Percentiles rank a stretch among this genome's conserved stretches.
Conservation (phyloP, 805 yeast genomes). For the Pichia californica region DNA sequence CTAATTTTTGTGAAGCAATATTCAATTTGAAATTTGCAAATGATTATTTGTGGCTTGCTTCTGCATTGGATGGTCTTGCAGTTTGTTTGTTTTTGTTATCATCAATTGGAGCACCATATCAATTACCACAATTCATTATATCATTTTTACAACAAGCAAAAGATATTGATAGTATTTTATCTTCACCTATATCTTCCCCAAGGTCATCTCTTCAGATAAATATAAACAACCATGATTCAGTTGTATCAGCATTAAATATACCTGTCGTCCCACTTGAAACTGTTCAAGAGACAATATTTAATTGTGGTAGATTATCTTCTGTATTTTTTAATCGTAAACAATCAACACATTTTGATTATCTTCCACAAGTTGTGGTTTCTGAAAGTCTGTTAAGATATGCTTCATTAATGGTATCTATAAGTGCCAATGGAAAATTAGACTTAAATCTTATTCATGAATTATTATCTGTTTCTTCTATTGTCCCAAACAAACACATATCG, state of each 20-base stretch:
- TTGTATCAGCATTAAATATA: constrained; percentile 6
- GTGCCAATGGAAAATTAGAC: constrained; percentile 43
- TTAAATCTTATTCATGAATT: constrained; percentile 36
- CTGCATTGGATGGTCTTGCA: constrained; percentile 77
- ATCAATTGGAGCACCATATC: constrained; percentile 47
- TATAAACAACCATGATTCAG: constrained; percentile 4
- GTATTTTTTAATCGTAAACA: constrained; percentile 47
- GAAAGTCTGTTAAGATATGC: constrained; percentile 63
- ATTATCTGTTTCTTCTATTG: constrained; percentile 32
- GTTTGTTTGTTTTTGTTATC: constrained; percentile 58
- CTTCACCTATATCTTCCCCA: constrained; percentile 38
- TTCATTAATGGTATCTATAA: constrained; percentile 50
- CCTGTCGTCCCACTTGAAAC: constrained; percentile 16
- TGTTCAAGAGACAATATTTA: constrained; percentile 33
- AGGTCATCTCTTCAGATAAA: constrained; percentile 37
- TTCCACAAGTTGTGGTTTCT: constrained; percentile 74
- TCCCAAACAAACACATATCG: neutral
- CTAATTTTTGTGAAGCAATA: constrained; percentile 70
- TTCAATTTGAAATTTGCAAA: constrained; percentile 49
- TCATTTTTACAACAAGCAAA: constrained; percentile 22
- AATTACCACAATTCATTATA: constrained; percentile 33
- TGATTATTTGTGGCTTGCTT: constrained; percentile 84
- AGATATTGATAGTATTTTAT: constrained; percentile 18
- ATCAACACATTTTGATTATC: constrained; percentile 59
- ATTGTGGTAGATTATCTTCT: constrained; percentile 34